Evolutionary conservation across 2,329 filamentous ascomycete species (phyloP), one percentile per base, ranked within the genome.

Genomic region (Coccinonectria pachysandricola): DNA sequence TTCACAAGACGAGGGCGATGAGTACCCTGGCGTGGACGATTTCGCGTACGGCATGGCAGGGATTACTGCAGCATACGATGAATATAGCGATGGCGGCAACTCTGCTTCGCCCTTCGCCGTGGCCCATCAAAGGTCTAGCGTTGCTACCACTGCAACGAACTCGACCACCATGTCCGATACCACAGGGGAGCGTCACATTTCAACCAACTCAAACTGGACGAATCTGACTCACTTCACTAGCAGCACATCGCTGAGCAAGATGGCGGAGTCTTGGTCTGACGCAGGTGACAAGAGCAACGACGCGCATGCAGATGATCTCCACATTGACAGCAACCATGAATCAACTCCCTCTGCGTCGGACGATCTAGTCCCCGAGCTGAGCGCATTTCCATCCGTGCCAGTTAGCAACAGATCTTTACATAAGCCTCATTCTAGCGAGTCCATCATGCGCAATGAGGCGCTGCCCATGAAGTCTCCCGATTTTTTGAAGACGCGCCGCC

Each of bases 171-270:
- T 58, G 12, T 66, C 65, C 2, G 54, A 58, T 15, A 66, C 62
- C 11, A 62, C 56, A 23, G 62, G 56, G 25, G 61, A 64, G 31
- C 66, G 66, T 14, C 68, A 72, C 46, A 57, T 62, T 24, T 75
- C 70, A 8, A 59, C 61, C 10, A 57, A 62, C 14, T 74, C 69
- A 4, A 64, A 60, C 7, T 64, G 63, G 33, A 71, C 69, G 1
- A 64, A 63, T 19, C 55, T 67, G 31, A 72, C 68, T 5, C 62
- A 65, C 5, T 57, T 68, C 44, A 75, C 68, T 21, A 72, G 66
- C 53, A 70, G 61, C 31, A 59, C 53, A 8, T 67, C 62, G 8
- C 42, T 58, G 14, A 56, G 50, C 42, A 57, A 57, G 36, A 42
- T 50, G 38, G 38, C 46, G 9, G 43, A 33, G 8, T 34, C 43